phyloP scores from a whole-genome alignment of 2,329 filamentous ascomycete genomes.

The Sphaceloma murrayae region DNA sequence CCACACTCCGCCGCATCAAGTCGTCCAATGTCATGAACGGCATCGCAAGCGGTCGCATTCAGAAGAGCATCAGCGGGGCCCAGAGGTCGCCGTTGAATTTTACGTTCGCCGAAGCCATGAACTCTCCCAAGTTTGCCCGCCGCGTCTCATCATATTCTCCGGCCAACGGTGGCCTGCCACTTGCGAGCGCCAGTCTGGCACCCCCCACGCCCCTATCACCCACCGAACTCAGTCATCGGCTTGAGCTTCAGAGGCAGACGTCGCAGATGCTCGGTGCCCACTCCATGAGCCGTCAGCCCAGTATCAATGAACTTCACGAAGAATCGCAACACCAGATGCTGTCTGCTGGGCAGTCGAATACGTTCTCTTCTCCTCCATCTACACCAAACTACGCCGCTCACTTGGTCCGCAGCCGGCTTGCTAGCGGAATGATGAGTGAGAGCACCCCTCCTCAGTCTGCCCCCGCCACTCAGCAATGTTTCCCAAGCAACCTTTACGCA shows the following conservation, averaged over 20 bases:
- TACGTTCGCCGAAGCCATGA: slow-evolving; percentile 39
- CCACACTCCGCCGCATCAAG: slow-evolving; percentile 38
- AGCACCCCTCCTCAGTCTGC: slow-evolving; percentile 44
- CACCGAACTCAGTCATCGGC: slow-evolving; percentile 27
- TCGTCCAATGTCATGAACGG: slow-evolving; percentile 39
- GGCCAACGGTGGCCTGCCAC: slow-evolving; percentile 24
- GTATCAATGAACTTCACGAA: slow-evolving; percentile 32
- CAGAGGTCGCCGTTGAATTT: slow-evolving; percentile 40
- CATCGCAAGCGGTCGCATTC: slow-evolving; percentile 35
- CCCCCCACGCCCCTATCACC: slow-evolving; percentile 42
- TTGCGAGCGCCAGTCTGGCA: slow-evolving; percentile 33
- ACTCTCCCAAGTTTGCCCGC: slow-evolving; percentile 37
- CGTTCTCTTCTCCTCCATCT: slow-evolving; percentile 37
- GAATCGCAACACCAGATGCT: slow-evolving; percentile 22
- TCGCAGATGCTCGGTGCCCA: slow-evolving; percentile 18
- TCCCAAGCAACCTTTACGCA: slow-evolving; percentile 31
- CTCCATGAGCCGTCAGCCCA: slow-evolving; percentile 31
- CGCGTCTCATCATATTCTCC: slow-evolving; percentile 31
- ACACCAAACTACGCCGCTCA: slow-evolving; percentile 32
- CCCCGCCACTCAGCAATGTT: slow-evolving; percentile 40
- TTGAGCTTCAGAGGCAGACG: slow-evolving; percentile 21
- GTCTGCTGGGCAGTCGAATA: slow-evolving; percentile 21
- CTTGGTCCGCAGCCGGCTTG: slow-evolving; percentile 27
- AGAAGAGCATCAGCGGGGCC: slow-evolving; percentile 38
- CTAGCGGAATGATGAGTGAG: slow-evolving; percentile 30